A percentile compares a stretch with the other conserved stretches of the same genome.
These are phyloP conservation scores for Neurospora sublineolata DNA, from an alignment of 495 filamentous ascomycete genomes.

Conservation along the genomic window DNA sequence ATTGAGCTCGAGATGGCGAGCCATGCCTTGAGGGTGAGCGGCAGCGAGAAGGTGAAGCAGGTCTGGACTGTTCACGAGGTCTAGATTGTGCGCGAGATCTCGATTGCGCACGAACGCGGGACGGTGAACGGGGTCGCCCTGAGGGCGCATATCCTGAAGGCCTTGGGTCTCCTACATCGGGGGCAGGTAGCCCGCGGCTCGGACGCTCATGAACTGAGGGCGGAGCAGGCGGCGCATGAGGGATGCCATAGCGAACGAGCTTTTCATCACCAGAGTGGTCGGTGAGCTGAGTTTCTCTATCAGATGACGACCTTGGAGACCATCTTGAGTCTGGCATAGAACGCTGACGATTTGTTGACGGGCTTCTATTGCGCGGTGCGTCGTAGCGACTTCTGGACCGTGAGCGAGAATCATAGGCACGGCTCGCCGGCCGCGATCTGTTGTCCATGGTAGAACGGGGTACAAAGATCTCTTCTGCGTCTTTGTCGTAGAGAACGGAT, in stretches of 20 bases:
- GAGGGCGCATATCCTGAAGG: conserved; percentile 13
- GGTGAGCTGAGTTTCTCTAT: conserved; percentile 28
- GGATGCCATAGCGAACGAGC: conserved; percentile 6
- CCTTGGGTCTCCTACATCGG: neutral
- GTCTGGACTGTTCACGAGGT: conserved; percentile 1
- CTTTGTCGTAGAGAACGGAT: neutral
- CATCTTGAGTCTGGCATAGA: conserved; percentile 30
- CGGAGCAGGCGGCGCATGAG: conserved; percentile 6
- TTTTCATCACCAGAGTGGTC: conserved; percentile 26
- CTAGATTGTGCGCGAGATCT: neutral
- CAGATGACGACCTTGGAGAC: conserved; percentile 28
- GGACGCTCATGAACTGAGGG: conserved; percentile 16
- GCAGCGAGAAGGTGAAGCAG: conserved; percentile 4
- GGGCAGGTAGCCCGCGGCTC: conserved; percentile 3
- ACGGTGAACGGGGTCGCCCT: neutral
- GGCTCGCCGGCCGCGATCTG: neutral
- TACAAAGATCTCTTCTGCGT: neutral
- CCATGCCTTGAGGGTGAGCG: neutral
- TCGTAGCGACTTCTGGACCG: neutral
- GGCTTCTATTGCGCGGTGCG: neutral
- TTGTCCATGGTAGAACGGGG: neutral
- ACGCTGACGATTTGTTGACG: conserved; percentile 25
- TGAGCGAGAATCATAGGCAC: neutral
- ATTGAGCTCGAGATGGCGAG: conserved; percentile 7
- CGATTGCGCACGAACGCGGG: neutral